A percentile compares a stretch with the other conserved stretches of the same genome.
Evolutionary conservation across 2,329 filamentous ascomycete species (phyloP).

Genomic region (Fusarium tanahbumbuense): DNA sequence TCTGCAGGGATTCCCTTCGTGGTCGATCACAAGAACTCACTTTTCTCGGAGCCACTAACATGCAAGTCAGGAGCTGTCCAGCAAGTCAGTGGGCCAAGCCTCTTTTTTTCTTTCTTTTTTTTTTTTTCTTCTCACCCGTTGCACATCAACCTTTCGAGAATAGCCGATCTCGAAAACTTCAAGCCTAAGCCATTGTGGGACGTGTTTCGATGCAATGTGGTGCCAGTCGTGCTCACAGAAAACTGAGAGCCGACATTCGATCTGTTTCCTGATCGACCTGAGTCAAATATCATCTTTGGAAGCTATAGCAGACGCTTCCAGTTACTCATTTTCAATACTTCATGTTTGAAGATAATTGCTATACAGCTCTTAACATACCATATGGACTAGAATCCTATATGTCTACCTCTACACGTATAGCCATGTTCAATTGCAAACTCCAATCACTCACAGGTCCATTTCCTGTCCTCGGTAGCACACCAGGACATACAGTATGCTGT

Average conservation of each 20-base stretch:
- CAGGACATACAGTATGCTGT: not conserved
- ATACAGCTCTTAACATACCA: not conserved
- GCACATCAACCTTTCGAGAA: slow-evolving; percentile 33
- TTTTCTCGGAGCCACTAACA: slow-evolving; percentile 39
- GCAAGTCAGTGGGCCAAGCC: not conserved
- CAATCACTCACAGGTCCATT: not conserved
- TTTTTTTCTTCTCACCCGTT: slow-evolving; percentile 1
- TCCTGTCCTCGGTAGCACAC: not conserved
- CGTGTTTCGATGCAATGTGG: slow-evolving; percentile 19
- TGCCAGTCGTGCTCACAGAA: slow-evolving; percentile 16
- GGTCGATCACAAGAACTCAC: slow-evolving; percentile 45
- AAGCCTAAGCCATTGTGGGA: slow-evolving; percentile 31
- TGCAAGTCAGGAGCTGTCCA: slow-evolving; percentile 30
- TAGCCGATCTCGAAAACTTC: slow-evolving; percentile 32
- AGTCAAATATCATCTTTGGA: slow-evolving; percentile 1
- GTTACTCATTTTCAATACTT: not conserved
- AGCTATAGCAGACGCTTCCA: not conserved
- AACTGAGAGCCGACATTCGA: slow-evolving; percentile 10
- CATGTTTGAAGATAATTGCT: not conserved
- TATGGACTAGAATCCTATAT: not conserved
- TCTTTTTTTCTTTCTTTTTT: not conserved
- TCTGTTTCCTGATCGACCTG: slow-evolving; percentile 16
- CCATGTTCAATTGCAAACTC: not conserved
- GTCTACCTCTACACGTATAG: not conserved
- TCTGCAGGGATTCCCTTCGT: slow-evolving; percentile 35